A percentile compares a stretch with the other conserved stretches of the same genome.
phyloP scores from a whole-genome alignment of 441 rosid genomes.

The Codiaeum variegatum region DNA sequence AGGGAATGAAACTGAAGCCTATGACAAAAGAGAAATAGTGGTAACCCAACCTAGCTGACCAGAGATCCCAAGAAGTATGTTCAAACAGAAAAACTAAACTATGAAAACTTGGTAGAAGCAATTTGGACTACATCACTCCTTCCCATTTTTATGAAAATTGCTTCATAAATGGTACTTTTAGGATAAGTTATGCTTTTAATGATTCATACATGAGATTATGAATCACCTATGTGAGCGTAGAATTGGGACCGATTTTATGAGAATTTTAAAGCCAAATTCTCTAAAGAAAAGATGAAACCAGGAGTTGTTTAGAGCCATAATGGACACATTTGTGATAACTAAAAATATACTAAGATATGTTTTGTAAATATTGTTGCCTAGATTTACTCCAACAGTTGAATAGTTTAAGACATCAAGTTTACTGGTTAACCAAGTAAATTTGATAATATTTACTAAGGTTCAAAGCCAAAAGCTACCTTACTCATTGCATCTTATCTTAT shows the following conservation, averaged over 20 bases:
- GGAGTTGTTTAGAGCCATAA: not conserved
- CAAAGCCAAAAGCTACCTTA: not conserved
- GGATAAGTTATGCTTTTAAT: too few relatives aligned
- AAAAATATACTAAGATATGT: not conserved
- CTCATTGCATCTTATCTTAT: not conserved
- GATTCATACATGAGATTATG: not conserved
- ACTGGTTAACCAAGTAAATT: too few relatives aligned
- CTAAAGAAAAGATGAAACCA: not conserved
- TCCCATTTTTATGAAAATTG: too few relatives aligned
- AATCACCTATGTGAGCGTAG: not conserved
- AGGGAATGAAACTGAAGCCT: too few relatives aligned
- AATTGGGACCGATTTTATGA: not conserved
- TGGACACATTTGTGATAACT: not conserved
- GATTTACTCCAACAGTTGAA: not conserved
- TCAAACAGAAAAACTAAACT: not conserved
- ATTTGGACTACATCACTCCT: not conserved
- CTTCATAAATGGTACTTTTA: too few relatives aligned
- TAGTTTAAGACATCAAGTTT: not conserved
- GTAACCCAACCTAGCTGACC: not conserved
- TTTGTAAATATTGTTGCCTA: too few relatives aligned
- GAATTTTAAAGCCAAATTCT: not conserved
- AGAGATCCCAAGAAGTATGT: not conserved
- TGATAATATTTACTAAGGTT: slow-evolving; percentile 1
- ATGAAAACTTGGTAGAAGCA: not conserved
- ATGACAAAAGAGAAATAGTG: not conserved